Base-by-base conservation (phyloP, 2,329 filamentous ascomycete species). In the Dothidotthia symphoricarpi region DNA sequence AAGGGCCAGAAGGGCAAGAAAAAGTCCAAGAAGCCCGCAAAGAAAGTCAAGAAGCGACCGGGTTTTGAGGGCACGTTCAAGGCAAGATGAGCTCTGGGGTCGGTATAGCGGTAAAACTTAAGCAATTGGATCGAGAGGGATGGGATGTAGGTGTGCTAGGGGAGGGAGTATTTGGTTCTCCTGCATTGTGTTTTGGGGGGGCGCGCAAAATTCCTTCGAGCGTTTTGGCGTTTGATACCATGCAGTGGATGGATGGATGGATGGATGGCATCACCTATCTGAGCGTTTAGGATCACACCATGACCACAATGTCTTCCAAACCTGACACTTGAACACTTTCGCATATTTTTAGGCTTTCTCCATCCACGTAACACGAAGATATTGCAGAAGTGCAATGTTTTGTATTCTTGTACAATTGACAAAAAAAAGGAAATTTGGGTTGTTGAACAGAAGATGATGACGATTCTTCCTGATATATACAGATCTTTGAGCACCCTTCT, bases 1-100 rank as follows among this genome's bases (percentile, higher is more conserved):
- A 84, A 83, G 63, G 88, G 91, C 61, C 81, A 82, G 68, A 95
- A 94, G 75, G 55, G 57, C 25, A 66, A 63, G 43, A 66, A 74
- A 71, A 79, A 78, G 68, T 71, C 46, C 41, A 73, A 51, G 59
- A 72, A 71, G 56, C 81, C 79, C 57, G 76, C 74, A 8, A 67
- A 67, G 42, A 66, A 73, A 79, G 74, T 74, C 49, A 69, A 37
- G 47, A 72, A 69, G 38, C 68, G 77, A 51, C 74, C 77, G 2
- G 77, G 78, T 1, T 80, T 80, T 56, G 78, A 81, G 62, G 83
- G 83, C 4, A 84, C 85, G 45, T 84, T 91, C 61, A 80, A 51
- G 74, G 76, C 40, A 69, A 60, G 53, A 49, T 65, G 39, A 42
- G 22, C 10, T 26, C 25, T 30, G 12, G n/a, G n/a, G 9, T 6